Evolutionary conservation across 2,329 filamentous ascomycete species (phyloP), one percentile per base, ranked within the genome.

Genomic region (Sporothrix sp.): DNA sequence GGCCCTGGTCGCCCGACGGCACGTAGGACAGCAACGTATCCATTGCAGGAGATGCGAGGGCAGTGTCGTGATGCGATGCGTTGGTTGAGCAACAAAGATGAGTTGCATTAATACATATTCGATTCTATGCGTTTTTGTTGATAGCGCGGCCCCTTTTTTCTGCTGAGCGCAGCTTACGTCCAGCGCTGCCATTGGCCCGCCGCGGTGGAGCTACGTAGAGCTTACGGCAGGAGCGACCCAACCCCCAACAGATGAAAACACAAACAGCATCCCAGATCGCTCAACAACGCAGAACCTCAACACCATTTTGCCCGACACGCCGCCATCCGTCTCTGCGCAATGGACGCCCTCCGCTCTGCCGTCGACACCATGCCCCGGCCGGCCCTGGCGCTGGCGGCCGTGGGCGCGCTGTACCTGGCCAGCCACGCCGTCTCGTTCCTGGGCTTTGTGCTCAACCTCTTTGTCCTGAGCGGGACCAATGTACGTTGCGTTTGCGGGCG

Each of bases 401-500:
- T 82, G 47, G 85, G 85, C 44, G 76, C 76, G 50, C 63, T 85
- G 42, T 78, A 73, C 58, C 57, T 85, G 40, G 71, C 70, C 54
- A 71, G 66, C 55, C 79, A 80, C 62, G 63, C 78, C 18, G 60
- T 82, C 51, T 79, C 73, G 62, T 79, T 79, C 59, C 58, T 81
- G 48, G 73, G 73, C 55, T 74, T 88, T 35, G 58, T 88, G 42
- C 63, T 85, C 52, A 83, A 79, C 63, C 69, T 84, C 35, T 88
- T 90, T 61, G 63, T 90, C 52, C 72, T 89, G 9, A 71, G 72
- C 55, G 81, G 81, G 48, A 78, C 71, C 55, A 78, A 78, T 57
- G 81, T 83, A 68, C 60, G 76, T n/a, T 2, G 5, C 7, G 1
- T n/a, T 10, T 28, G 25, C 10, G 10, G 5, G 6, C 25, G 10